Percentiles rank a stretch among this genome's conserved stretches.
Evolutionary conservation across 805 yeast species (phyloP).

Genomic region (Ogataea populi-albae): DNA sequence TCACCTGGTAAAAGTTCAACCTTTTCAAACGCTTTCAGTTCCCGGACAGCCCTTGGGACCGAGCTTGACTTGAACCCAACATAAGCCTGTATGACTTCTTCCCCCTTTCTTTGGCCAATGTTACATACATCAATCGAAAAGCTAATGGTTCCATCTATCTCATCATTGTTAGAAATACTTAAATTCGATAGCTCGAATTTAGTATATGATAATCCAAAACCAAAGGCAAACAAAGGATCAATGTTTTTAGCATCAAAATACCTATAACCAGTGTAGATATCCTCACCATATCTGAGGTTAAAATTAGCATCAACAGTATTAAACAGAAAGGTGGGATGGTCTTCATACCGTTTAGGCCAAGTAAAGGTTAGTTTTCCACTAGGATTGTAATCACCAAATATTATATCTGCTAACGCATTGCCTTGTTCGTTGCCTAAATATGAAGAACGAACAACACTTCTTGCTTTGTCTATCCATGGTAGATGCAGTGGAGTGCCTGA

Average conservation of each 20-base stretch:
- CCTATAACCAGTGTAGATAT: slow-evolving; percentile 42
- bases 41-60: slow-evolving; percentile 51
- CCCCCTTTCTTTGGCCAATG: slow-evolving; percentile 44
- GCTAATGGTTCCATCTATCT: too few relatives aligned
- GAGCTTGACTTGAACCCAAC: slow-evolving; percentile 33
- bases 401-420: slow-evolving; percentile 41
- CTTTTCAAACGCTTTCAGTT: slow-evolving; percentile 54
- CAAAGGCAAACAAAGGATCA: slow-evolving; percentile 42
- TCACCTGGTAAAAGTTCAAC: slow-evolving; percentile 43
- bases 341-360: slow-evolving; percentile 33
- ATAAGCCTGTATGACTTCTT: slow-evolving; percentile 55
- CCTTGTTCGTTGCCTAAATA: slow-evolving; percentile 41
- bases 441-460: slow-evolving; percentile 34
- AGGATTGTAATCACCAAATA: slow-evolving; percentile 43
- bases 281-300: slow-evolving; percentile 43
- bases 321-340: slow-evolving; percentile 37
- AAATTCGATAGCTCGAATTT: slow-evolving; percentile 32
- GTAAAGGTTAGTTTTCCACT: slow-evolving; percentile 41
- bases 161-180: slow-evolving; percentile 24
- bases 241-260: slow-evolving; percentile 38
- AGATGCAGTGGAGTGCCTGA: slow-evolving; percentile 40
- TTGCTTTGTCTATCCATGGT: slow-evolving; percentile 37
- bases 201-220: slow-evolving; percentile 43
- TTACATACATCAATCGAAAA: slow-evolving; percentile 42
- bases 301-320: slow-evolving; percentile 34